A percentile compares a stretch with the other conserved stretches of the same genome.
These are phyloP conservation scores for Calonectria hongkongensis DNA, from an alignment of 2,329 filamentous ascomycete genomes.

Conservation along the genomic window DNA sequence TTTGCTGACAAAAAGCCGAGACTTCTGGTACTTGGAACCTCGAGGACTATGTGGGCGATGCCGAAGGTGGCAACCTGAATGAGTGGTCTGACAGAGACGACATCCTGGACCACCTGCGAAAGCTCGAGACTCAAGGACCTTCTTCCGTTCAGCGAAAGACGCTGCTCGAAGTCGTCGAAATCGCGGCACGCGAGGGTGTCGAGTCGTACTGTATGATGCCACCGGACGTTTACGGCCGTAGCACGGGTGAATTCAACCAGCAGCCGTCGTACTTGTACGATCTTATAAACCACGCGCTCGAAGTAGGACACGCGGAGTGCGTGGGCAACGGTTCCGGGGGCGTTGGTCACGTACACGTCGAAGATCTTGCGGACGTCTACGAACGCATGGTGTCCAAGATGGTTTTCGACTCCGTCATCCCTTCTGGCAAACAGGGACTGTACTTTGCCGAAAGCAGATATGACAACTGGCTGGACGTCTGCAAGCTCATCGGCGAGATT, in stretches of 20 bases:
- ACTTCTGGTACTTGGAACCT: slow-evolving; percentile 39
- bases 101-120: background rate
- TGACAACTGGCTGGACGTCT: slow-evolving; percentile 26
- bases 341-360: slow-evolving; percentile 27
- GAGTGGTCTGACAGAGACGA: slow-evolving; percentile 18
- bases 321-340: background rate
- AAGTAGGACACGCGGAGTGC: background rate
- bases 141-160: slow-evolving; percentile 26
- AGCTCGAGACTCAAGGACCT: background rate
- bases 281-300: slow-evolving; percentile 5
- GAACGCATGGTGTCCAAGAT: slow-evolving; percentile 28
- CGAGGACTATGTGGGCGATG: background rate
- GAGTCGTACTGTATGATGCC: slow-evolving; percentile 30
- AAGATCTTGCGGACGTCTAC: slow-evolving; percentile 38
- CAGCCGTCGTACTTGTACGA: slow-evolving; percentile 17
- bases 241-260: slow-evolving; percentile 22
- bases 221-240: slow-evolving; percentile 30
- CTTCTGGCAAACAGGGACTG: slow-evolving; percentile 19
- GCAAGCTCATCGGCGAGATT: slow-evolving; percentile 23
- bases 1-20: slow-evolving; percentile 10
- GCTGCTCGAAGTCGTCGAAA: slow-evolving; percentile 19
- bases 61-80: background rate
- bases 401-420: background rate
- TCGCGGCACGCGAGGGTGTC: slow-evolving; percentile 23
- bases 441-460: slow-evolving; percentile 38